Percentiles rank a stretch among this genome's conserved stretches.
phyloP scores from a whole-genome alignment of 2,329 filamentous ascomycete genomes.

The Rhexocercosporidium sp. region DNA sequence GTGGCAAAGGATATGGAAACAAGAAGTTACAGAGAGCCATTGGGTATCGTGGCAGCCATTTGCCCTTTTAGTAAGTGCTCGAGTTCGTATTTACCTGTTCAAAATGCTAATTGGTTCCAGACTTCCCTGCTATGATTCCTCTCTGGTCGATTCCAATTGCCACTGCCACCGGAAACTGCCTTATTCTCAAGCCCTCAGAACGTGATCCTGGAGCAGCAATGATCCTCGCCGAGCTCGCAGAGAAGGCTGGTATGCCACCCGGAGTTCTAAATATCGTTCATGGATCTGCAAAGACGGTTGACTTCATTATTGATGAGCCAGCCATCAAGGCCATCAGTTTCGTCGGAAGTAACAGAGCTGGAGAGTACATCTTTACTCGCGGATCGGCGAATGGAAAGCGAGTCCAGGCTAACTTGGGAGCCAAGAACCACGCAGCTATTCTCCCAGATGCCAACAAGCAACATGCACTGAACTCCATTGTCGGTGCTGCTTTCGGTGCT shows the following conservation, averaged over 20 bases:
- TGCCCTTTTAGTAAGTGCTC: slow-evolving; percentile 77
- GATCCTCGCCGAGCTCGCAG: slow-evolving; percentile 81
- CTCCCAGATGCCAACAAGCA: slow-evolving; percentile 91
- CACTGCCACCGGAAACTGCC: slow-evolving; percentile 81
- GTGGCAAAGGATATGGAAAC: slow-evolving; percentile 93
- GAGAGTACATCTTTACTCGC: slow-evolving; percentile 82
- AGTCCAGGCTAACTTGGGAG: slow-evolving; percentile 85
- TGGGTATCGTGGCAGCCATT: slow-evolving; percentile 82
- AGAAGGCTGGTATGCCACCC: slow-evolving; percentile 80
- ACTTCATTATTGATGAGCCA: slow-evolving; percentile 86
- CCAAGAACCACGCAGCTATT: slow-evolving; percentile 87
- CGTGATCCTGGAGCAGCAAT: slow-evolving; percentile 83
- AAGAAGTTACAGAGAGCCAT: slow-evolving; percentile 77
- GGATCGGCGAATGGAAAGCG: slow-evolving; percentile 86
- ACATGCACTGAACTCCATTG: slow-evolving; percentile 83
- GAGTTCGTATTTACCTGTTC: not conserved
- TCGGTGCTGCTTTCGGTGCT: slow-evolving; percentile 83
- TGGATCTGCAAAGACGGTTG: slow-evolving; percentile 78
- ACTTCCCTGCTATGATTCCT: slow-evolving; percentile 92
- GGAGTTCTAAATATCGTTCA: slow-evolving; percentile 86
- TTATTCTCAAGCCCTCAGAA: slow-evolving; percentile 86
- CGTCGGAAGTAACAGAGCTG: slow-evolving; percentile 85
- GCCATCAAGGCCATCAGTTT: slow-evolving; percentile 87
- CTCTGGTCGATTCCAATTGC: slow-evolving; percentile 90
- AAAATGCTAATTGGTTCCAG: slow-evolving; percentile 47